Base-by-base conservation (phyloP, 2,329 filamentous ascomycete species). In the Trichoderma guizhouense region DNA sequence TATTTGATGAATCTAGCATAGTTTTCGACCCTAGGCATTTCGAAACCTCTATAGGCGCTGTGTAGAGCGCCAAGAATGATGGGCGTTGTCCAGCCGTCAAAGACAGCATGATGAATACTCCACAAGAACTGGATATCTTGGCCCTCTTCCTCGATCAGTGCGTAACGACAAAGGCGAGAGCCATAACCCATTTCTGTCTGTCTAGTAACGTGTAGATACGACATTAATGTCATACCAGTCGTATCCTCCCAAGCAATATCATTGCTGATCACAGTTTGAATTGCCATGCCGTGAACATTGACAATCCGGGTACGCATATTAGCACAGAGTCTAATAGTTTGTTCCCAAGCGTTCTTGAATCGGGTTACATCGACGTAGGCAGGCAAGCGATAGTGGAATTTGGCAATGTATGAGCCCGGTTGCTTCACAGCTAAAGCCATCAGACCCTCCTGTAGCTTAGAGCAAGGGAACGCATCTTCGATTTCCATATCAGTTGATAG, bases 391-490 rank as follows among this genome's bases (percentile, higher is more conserved):
- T 77, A 72, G 18, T 75, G 75, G 34, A 77, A 76, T 61, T 77
- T 76, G 3, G 79, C 77, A n/a, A 83, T 76, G 55, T 84, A 84
- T 0, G 78, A 78, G 1, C 79, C 81, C 3, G 73, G 57, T 8
- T 79, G 75, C 34, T 78, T 77, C 47, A 75, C 76, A 2, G 81
- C 77, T 2, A 82, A 74, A 1, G 80, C 78, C 74, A 76, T 76
- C 12, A 76, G 57, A 28, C 75, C 75, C 7, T 73, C 72, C 1
- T 76, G 75, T 14, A 76, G 71, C 24, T 74, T 72, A 2, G 73
- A 74, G 26, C 75, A 74, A 7, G 75, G 75, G 12, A 73, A 76
- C 26, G 75, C 64, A 60, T 76, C 75, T 21, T 74, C 69, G 3
- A 76, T 68, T 7, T 64, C 57, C 64, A 39, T 39, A 3, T n/a